Percentiles rank a stretch among this genome's conserved stretches.
Evolutionary conservation across 306 rosid species (phyloP).

Genomic region (Macrotyloma uniflorum): DNA sequence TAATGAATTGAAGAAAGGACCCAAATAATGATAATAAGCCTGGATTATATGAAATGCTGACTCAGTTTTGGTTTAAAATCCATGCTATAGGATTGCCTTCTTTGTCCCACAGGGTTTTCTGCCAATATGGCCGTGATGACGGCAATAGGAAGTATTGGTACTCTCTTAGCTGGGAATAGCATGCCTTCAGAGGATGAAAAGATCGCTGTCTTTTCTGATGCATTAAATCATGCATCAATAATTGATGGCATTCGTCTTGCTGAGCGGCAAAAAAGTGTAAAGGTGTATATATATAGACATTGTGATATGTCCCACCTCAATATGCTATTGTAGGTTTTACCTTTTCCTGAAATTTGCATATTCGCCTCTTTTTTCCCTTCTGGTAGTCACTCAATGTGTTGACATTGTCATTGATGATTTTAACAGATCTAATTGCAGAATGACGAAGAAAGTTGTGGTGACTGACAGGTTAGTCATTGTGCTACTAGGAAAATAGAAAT

Average conservation of each 20-base stretch:
- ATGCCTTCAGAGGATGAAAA: conserved; percentile 62
- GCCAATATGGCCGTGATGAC: conserved; percentile 98
- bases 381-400: conserved; percentile 14
- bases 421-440: conserved; percentile 72
- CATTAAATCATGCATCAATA: conserved; percentile 87
- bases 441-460: conserved; percentile 82
- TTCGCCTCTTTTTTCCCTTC: conserved; percentile 32
- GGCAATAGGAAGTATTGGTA: conserved; percentile 75
- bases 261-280: conserved; percentile 68
- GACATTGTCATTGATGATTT: conserved; percentile 34
- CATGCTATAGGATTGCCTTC: conserved; percentile 95
- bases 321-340: conserved; percentile 70
- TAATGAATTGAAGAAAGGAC: conserved; percentile 29
- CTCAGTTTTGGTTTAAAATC: conserved; percentile 50
- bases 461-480: conserved; percentile 76
- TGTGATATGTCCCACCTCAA: conserved; percentile 93
- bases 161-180: conserved; percentile 66
- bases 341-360: conserved; percentile 37
- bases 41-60: conserved; percentile 50
- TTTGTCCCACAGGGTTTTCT: conserved; percentile 98
- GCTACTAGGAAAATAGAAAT: conserved; percentile 18
- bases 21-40: conserved; percentile 24
- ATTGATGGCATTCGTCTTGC: conserved; percentile 95
- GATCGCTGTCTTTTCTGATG: conserved; percentile 89
- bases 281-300: conserved; percentile 80